Evolutionary conservation across 495 filamentous ascomycete genomes (phyloP).

Genomic region (Aspergillus bertholletiae): DNA sequence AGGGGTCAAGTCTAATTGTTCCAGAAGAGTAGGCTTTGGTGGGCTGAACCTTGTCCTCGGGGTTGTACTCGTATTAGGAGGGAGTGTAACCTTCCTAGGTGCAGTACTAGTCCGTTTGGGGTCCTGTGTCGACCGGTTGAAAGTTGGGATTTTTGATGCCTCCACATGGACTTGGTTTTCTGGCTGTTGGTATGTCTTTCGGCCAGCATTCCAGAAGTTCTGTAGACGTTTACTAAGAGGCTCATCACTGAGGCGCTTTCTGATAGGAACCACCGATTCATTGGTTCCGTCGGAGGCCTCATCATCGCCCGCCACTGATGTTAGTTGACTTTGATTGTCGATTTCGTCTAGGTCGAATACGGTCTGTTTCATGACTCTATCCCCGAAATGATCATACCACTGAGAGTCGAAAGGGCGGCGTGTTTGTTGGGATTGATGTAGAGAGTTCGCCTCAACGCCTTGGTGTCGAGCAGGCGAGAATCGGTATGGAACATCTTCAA

Average conservation of each 20-base stretch:
- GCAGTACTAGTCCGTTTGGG: conserved; percentile 24
- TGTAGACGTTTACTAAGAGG: conserved; percentile 42
- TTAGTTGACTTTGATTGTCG: conserved; percentile 30
- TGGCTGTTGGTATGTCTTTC: conserved; percentile 19
- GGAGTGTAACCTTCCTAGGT: conserved; percentile 34
- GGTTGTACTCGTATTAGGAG: conserved; percentile 36
- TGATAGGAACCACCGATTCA: conserved; percentile 27
- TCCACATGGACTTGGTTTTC: conserved; percentile 16
- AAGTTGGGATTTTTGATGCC: conserved; percentile 14
- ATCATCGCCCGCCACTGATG: conserved; percentile 34
- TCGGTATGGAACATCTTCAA: conserved; percentile 32
- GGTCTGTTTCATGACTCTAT: conserved; percentile 33
- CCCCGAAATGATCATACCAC: conserved; percentile 37
- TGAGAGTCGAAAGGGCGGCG: conserved; percentile 26
- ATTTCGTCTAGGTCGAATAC: conserved; percentile 35
- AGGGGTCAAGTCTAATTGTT: conserved; percentile 39
- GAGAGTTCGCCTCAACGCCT: conserved; percentile 18
- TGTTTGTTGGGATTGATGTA: conserved; percentile 25
- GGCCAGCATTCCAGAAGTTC: conserved; percentile 39
- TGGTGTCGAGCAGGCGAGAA: conserved; percentile 16
- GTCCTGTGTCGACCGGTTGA: conserved; percentile 15
- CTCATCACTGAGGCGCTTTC: conserved; percentile 28
- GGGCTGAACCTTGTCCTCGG: conserved; percentile 44
- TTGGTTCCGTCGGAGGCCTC: conserved; percentile 29
- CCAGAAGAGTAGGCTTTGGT: conserved; percentile 41